Evolutionary conservation across 2,329 filamentous ascomycete species (phyloP).

Genomic region (Gremmenia infestans): DNA sequence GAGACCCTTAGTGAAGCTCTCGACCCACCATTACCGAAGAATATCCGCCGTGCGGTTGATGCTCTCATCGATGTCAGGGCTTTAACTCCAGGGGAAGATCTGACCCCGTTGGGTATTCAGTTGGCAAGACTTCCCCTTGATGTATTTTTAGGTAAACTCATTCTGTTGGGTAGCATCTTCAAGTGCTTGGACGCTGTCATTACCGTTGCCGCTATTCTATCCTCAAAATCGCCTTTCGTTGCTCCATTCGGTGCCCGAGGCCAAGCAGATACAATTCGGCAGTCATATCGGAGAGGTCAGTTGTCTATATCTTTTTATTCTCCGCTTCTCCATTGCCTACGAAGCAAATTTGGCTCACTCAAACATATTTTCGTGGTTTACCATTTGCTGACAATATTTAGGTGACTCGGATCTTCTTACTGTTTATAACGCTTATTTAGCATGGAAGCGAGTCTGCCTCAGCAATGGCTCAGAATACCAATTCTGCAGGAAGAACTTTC

Average conservation of each 20-base stretch:
- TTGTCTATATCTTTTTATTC: neutral
- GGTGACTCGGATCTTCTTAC: conserved; percentile 90
- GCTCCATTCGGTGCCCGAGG: conserved; percentile 78
- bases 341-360: too few species aligned
- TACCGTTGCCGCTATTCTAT: conserved; percentile 87
- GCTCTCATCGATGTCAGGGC: conserved; percentile 90
- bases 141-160: conserved; percentile 90
- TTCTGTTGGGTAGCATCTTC: conserved; percentile 81
- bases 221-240: conserved; percentile 90
- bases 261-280: conserved; percentile 74
- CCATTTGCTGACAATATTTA: conserved; percentile 55
- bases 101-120: conserved; percentile 82
- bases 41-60: conserved; percentile 88
- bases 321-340: neutral
- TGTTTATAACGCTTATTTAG: conserved; percentile 85
- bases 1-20: conserved; percentile 82
- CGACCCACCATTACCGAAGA: conserved; percentile 85
- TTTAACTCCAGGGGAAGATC: conserved; percentile 71
- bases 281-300: conserved; percentile 67
- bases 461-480: conserved; percentile 69
- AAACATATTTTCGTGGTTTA: neutral
- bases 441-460: conserved; percentile 81
- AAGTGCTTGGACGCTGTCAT: conserved; percentile 87
- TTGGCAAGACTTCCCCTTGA: conserved; percentile 86
- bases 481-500: conserved; percentile 92